phyloP scores from a whole-genome alignment of 768 basidiomycete species.

The Boletus fagicola region DNA sequence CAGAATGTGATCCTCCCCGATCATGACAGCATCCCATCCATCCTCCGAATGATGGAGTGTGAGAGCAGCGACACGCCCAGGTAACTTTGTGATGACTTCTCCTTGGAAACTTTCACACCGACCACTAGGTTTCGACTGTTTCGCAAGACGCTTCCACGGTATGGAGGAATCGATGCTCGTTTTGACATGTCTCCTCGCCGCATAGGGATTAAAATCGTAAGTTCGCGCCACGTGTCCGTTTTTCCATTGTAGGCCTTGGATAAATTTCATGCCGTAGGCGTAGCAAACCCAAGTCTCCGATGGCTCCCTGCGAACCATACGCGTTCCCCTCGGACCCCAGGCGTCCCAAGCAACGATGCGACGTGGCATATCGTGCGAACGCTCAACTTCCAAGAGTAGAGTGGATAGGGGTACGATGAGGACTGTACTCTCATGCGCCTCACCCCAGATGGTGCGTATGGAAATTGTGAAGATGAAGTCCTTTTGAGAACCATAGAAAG shows the following conservation, averaged over 20 bases:
- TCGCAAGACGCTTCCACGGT: slow-evolving; percentile 21
- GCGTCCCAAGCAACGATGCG: slow-evolving; percentile 24
- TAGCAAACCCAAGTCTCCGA: slow-evolving; percentile 38
- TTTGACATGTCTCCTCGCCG: slow-evolving; percentile 15
- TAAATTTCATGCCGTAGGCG: slow-evolving; percentile 35
- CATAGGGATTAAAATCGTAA: slow-evolving; percentile 36
- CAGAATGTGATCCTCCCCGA: slow-evolving; percentile 36
- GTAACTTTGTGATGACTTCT: slow-evolving; percentile 28
- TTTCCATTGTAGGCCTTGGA: slow-evolving; percentile 27
- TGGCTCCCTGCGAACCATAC: slow-evolving; percentile 28
- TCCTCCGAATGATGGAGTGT: slow-evolving; percentile 11
- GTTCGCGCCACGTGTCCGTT: slow-evolving; percentile 19
- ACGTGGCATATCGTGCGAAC: slow-evolving; percentile 1
- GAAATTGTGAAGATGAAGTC: slow-evolving; percentile 35
- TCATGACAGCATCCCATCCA: slow-evolving; percentile 35
- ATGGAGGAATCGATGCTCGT: slow-evolving; percentile 6
- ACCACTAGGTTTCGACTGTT: slow-evolving; percentile 3
- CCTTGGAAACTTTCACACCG: slow-evolving; percentile 19
- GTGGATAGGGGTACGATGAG: slow-evolving; percentile 35
- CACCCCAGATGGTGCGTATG: slow-evolving; percentile 15
- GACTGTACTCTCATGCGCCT: slow-evolving; percentile 15
- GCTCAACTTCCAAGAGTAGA: slow-evolving; percentile 25
- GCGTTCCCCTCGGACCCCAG: slow-evolving; percentile 35
- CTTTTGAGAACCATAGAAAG: slow-evolving; percentile 24
- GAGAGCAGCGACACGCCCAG: slow-evolving; percentile 27